Conservation (phyloP, 73 alveolate species). For the Halteria grandinella region DNA sequence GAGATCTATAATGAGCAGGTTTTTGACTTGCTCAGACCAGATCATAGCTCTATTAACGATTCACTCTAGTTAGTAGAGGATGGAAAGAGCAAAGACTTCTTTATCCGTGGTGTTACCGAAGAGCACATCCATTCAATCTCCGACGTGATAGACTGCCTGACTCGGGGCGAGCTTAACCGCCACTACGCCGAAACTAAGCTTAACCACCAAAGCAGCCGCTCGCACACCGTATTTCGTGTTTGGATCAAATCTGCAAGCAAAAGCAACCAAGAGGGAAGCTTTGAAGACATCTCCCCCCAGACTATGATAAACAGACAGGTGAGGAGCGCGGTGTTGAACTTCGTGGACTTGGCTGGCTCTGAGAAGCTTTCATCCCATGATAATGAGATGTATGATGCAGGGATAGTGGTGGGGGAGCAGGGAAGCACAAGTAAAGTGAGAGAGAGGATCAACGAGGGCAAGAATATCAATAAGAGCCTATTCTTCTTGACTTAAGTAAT, state of each 20-base stretch:
- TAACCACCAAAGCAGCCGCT: constrained; percentile 79
- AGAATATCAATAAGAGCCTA: constrained; percentile 77
- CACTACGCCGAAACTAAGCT: constrained; percentile 81
- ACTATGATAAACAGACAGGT: constrained; percentile 38
- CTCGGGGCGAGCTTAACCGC: constrained; percentile 76
- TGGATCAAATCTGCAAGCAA: constrained; percentile 59
- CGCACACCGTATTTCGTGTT: constrained; percentile 84
- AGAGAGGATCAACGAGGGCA: constrained; percentile 75
- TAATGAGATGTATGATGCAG: constrained; percentile 37
- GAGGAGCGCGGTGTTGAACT: constrained; percentile 70
- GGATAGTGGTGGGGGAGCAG: not conserved
- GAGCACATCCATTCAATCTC: constrained; percentile 69
- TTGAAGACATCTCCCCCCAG: too few species aligned
- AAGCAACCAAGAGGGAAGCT: constrained; percentile 20
- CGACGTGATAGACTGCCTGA: constrained; percentile 74
- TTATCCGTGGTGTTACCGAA: constrained; percentile 77
- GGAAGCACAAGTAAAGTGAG: constrained; percentile 41
- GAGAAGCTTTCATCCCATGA: constrained; percentile 81
- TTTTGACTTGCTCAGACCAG: constrained; percentile 45
- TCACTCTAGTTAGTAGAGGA: constrained; percentile 62
- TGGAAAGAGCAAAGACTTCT: constrained; percentile 72
- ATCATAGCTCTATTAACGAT: constrained; percentile 30
- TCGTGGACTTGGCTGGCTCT: constrained; percentile 97
- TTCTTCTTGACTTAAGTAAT: constrained; percentile 81
- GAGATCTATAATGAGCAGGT: constrained; percentile 60